These are phyloP conservation scores for Violaceomyces palustris DNA, from an alignment of 1,284 basidiomycete species.

Conservation along the genomic window DNA sequence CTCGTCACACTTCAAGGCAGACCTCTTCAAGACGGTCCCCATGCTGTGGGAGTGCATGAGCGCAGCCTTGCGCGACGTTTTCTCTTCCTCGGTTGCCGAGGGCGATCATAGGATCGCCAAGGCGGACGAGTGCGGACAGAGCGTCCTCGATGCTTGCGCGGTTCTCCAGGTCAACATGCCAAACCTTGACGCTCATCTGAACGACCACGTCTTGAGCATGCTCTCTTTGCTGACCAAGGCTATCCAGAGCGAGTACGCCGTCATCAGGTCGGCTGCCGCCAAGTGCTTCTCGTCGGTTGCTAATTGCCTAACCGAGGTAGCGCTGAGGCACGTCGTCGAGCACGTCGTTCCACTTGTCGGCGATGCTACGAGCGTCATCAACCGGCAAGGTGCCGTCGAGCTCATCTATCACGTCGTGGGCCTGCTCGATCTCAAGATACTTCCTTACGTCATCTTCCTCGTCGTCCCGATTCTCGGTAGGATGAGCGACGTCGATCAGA, in stretches of 20 bases:
- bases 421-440: slow-evolving; percentile 82
- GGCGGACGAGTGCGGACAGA: slow-evolving; percentile 63
- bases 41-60: slow-evolving; percentile 92
- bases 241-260: slow-evolving; percentile 76
- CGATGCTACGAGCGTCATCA: slow-evolving; percentile 69
- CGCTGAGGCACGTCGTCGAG: slow-evolving; percentile 84
- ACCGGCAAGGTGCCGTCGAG: slow-evolving; percentile 86
- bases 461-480: slow-evolving; percentile 92
- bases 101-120: slow-evolving; percentile 12
- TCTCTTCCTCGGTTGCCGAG: slow-evolving; percentile 59
- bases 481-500: slow-evolving; percentile 92
- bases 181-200: slow-evolving; percentile 67
- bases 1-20: slow-evolving; percentile 70
- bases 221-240: slow-evolving; percentile 73
- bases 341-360: slow-evolving; percentile 76
- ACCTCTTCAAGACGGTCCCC: slow-evolving; percentile 71
- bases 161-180: slow-evolving; percentile 78
- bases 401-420: slow-evolving; percentile 81
- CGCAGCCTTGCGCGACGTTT: slow-evolving; percentile 68
- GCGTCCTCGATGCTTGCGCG: slow-evolving; percentile 86
- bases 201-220: slow-evolving; percentile 65
- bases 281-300: slow-evolving; percentile 82
- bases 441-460: slow-evolving; percentile 96
- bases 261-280: slow-evolving; percentile 81
- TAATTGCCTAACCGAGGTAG: slow-evolving; percentile 74